A percentile compares a stretch with the other conserved stretches of the same genome.
These are phyloP conservation scores for Tympanopsis confertula DNA, from an alignment of 2,329 filamentous ascomycete genomes.

Conservation along the genomic window DNA sequence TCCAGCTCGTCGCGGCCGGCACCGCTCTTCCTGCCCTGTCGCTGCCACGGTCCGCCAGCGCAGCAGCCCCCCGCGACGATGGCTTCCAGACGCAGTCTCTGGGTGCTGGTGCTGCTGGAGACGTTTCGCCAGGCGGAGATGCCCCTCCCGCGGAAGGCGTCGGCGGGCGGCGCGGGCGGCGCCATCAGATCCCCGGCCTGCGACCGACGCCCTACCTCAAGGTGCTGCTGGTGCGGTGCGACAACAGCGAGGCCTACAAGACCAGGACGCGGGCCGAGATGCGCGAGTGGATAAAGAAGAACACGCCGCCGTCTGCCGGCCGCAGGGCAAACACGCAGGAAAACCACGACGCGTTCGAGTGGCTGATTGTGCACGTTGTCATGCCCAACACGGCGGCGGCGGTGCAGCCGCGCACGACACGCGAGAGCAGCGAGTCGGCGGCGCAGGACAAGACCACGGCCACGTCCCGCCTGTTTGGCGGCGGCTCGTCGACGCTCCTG, in stretches of 20 bases:
- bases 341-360: constrained; percentile 93
- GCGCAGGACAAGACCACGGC: constrained; percentile 52
- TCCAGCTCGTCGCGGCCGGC: constrained; percentile 66
- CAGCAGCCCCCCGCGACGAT: constrained; percentile 32
- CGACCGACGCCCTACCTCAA: constrained; percentile 90
- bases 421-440: constrained; percentile 37
- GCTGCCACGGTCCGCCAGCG: constrained; percentile 17
- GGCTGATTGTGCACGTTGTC: constrained; percentile 86
- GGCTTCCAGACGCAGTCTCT: constrained; percentile 47
- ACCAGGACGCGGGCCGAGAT: constrained; percentile 64
- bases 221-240: constrained; percentile 77
- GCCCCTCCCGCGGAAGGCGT: constrained; percentile 14
- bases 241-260: constrained; percentile 93
- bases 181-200: constrained; percentile 90
- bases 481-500: constrained; percentile 68
- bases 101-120: constrained; percentile 20
- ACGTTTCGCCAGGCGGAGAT: constrained; percentile 10
- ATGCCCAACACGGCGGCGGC: constrained; percentile 74
- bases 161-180: constrained; percentile 39
- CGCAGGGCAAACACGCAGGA: constrained; percentile 60
- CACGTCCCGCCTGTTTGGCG: constrained; percentile 59
- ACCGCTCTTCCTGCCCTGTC: constrained; percentile 21
- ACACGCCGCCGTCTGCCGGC: constrained; percentile 48
- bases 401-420: constrained; percentile 59
- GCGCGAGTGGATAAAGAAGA: constrained; percentile 79